Evolutionary conservation across 2,329 filamentous ascomycete genomes (phyloP).

Genomic region (Stachybotrys chlorohalonatus): DNA sequence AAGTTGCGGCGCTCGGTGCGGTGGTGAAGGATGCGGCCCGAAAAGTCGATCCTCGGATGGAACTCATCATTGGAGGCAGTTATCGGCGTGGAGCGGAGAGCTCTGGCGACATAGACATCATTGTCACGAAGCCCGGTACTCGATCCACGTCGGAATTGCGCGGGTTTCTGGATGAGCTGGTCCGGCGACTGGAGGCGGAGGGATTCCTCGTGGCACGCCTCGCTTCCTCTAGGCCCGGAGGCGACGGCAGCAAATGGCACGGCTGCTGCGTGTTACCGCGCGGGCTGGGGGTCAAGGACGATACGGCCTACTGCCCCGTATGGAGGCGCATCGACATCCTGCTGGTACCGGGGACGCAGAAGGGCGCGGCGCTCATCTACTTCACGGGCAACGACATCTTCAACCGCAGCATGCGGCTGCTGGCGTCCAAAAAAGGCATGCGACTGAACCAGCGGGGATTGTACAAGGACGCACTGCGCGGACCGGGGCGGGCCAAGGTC

Average conservation of each 20-base stretch:
- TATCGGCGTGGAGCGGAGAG: slow-evolving; percentile 69
- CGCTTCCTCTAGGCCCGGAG: slow-evolving; percentile 40
- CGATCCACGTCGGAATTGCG: slow-evolving; percentile 44
- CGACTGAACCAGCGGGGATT: slow-evolving; percentile 76
- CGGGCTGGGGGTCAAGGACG: slow-evolving; percentile 20
- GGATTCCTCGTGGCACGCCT: slow-evolving; percentile 64
- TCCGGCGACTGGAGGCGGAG: slow-evolving; percentile 48
- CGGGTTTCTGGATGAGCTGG: slow-evolving; percentile 52
- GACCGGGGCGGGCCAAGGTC: slow-evolving; percentile 46
- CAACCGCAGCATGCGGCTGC: slow-evolving; percentile 73
- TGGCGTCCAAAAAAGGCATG: slow-evolving; percentile 77
- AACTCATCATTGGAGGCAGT: slow-evolving; percentile 72
- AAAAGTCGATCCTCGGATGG: slow-evolving; percentile 51
- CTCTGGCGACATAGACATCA: slow-evolving; percentile 77
- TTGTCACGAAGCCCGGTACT: slow-evolving; percentile 64
- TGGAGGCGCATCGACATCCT: slow-evolving; percentile 84
- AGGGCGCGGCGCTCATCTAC: slow-evolving; percentile 83
- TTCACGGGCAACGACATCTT: slow-evolving; percentile 96
- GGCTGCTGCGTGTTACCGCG: slow-evolving; percentile 67
- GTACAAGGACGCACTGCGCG: slow-evolving; percentile 60
- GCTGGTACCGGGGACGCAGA: slow-evolving; percentile 68
- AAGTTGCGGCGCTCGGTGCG: slow-evolving; percentile 61
- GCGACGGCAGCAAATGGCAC: slow-evolving; percentile 72
- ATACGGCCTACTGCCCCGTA: slow-evolving; percentile 25
- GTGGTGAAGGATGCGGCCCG: slow-evolving; percentile 53